Conservation (phyloP, 83 land plant species). For the Picea abies region DNA sequence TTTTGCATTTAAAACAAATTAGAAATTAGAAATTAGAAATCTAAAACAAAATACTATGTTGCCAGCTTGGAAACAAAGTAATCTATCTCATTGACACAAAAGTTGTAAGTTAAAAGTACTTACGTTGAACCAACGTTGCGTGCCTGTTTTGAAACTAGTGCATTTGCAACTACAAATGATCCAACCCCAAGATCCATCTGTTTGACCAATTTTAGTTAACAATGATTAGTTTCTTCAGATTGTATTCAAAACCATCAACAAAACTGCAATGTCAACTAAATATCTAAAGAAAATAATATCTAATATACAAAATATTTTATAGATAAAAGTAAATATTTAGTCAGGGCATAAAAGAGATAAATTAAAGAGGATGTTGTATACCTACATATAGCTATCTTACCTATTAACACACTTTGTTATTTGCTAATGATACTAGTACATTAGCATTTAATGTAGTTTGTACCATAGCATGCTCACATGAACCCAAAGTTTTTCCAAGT, state of each 20-base stretch:
- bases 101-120: slow-evolving; percentile 24
- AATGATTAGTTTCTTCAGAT: neutral
- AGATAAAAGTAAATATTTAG: neutral
- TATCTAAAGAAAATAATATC: neutral
- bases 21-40: neutral
- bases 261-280: neutral
- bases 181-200: slow-evolving; percentile 99
- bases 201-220: neutral
- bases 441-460: too few species aligned
- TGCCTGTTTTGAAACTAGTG: slow-evolving; percentile 89
- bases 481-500: too few species aligned
- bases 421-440: too few species aligned
- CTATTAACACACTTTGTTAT: too few species aligned
- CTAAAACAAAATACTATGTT: neutral
- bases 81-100: neutral
- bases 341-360: neutral
- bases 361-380: too few species aligned
- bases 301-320: neutral
- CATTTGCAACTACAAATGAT: slow-evolving; percentile 87
- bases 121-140: slow-evolving; percentile 59
- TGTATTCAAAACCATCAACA: neutral
- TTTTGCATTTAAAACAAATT: neutral
- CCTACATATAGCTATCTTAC: too few species aligned
- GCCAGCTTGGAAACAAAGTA: neutral
- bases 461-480: too few species aligned